Conservation (phyloP, 257 asterid genomes). For the Scutellaria baicalensis region DNA sequence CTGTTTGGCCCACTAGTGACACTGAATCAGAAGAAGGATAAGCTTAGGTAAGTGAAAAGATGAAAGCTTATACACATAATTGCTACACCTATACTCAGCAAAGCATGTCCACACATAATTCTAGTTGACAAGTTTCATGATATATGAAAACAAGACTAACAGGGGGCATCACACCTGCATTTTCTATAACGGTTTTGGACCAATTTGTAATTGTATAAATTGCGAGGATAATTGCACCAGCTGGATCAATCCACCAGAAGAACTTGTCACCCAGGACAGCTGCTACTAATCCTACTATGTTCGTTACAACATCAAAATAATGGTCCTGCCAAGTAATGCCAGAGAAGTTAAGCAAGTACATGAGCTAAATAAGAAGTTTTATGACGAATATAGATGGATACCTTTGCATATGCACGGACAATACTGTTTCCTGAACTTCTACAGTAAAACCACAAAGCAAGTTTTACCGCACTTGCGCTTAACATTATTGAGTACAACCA, state of each 20-base stretch:
- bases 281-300: slow-evolving; percentile 71
- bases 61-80: neutral
- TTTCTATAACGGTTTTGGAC: slow-evolving; percentile 84
- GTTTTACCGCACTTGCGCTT: slow-evolving; percentile 67
- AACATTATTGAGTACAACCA: slow-evolving; percentile 83
- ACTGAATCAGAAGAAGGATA: slow-evolving; percentile 28
- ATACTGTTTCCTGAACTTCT: slow-evolving; percentile 69
- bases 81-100: neutral
- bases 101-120: neutral
- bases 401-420: slow-evolving; percentile 77
- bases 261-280: slow-evolving; percentile 79
- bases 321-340: slow-evolving; percentile 54
- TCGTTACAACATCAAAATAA: slow-evolving; percentile 91
- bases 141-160: neutral
- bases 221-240: slow-evolving; percentile 82
- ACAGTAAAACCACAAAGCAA: slow-evolving; percentile 86
- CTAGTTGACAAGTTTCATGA: neutral
- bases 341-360: slow-evolving; percentile 11
- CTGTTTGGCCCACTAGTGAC: slow-evolving; percentile 82
- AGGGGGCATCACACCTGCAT: slow-evolving; percentile 49
- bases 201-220: slow-evolving; percentile 74
- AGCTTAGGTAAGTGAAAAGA: neutral
- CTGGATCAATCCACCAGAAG: slow-evolving; percentile 90
- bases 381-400: neutral
- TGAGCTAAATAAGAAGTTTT: neutral